phyloP scores from a whole-genome alignment of 2,329 filamentous ascomycete genomes.

The Xenosphaeropsis pyriputrescens region DNA sequence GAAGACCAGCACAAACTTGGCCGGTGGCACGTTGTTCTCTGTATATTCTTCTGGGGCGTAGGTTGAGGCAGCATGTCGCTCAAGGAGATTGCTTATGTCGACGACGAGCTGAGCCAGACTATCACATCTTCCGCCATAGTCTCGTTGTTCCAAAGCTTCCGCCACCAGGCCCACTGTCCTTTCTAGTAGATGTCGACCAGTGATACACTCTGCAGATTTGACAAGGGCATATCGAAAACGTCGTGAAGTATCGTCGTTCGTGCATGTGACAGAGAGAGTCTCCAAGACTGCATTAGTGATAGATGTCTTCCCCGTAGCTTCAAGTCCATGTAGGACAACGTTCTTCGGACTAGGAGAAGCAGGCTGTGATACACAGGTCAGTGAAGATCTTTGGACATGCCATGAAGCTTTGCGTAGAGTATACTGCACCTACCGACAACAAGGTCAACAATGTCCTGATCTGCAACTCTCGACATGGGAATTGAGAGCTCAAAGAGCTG shows the following conservation, averaged over 20 bases:
- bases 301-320: constrained; percentile 75
- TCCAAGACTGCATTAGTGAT: constrained; percentile 50
- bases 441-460: constrained; percentile 26
- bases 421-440: constrained; percentile 11
- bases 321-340: constrained; percentile 69
- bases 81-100: constrained; percentile 51
- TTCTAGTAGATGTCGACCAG: constrained; percentile 64
- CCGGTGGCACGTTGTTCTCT: constrained; percentile 9
- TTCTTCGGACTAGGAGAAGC: constrained; percentile 22
- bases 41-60: constrained; percentile 9
- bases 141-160: constrained; percentile 31
- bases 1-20: constrained; percentile 68
- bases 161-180: constrained; percentile 46
- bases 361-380: constrained; percentile 1
- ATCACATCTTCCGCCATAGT: constrained; percentile 54
- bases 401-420: background rate
- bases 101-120: constrained; percentile 64
- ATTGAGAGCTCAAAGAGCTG: constrained; percentile 19
- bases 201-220: constrained; percentile 63
- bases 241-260: constrained; percentile 36
- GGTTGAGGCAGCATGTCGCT: constrained; percentile 14
- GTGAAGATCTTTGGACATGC: background rate
- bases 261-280: constrained; percentile 19
- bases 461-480: constrained; percentile 28
- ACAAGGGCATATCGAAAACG: constrained; percentile 40